A percentile compares a stretch with the other conserved stretches of the same genome.
Evolutionary conservation across 352 stramenopile species (phyloP).

Genomic region (Globisporangium iwayamae): DNA sequence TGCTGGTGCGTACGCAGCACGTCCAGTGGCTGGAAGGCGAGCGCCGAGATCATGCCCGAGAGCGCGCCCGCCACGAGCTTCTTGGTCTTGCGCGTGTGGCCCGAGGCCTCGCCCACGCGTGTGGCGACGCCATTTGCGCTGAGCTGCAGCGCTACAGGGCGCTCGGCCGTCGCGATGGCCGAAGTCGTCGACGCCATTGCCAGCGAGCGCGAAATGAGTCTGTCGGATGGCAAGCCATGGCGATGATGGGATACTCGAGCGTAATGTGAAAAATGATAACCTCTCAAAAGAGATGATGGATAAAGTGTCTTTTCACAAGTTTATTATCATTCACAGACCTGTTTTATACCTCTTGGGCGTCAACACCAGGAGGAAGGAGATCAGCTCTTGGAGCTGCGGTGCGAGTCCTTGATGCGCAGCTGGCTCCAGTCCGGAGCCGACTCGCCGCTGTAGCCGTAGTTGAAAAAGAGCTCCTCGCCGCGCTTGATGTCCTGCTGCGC

Average conservation of each 20-base stretch:
- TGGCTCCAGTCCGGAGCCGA: slow-evolving; percentile 65
- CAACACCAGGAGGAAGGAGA: too few relatives aligned
- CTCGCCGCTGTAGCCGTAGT: slow-evolving; percentile 65
- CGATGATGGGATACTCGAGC: neutral
- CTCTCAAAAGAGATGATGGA: neutral
- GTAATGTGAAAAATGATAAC: neutral
- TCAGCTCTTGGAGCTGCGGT: slow-evolving; percentile 9
- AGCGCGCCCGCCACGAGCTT: slow-evolving; percentile 67
- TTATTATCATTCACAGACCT: neutral
- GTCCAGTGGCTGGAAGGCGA: slow-evolving; percentile 84
- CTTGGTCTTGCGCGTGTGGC: slow-evolving; percentile 51
- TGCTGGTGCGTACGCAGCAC: slow-evolving; percentile 85
- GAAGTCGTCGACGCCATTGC: slow-evolving; percentile 12
- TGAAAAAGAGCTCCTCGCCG: slow-evolving; percentile 70
- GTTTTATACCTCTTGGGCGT: neutral
- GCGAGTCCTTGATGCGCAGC: slow-evolving; percentile 36
- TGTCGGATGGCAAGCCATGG: neutral
- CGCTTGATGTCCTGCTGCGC: slow-evolving; percentile 84
- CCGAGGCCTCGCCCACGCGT: slow-evolving; percentile 5
- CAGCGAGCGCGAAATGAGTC: neutral
- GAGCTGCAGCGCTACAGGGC: neutral
- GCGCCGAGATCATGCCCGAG: slow-evolving; percentile 74
- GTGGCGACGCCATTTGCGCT: neutral
- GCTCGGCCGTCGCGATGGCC: slow-evolving; percentile 1
- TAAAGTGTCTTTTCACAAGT: neutral